Percentiles rank a stretch among this genome's conserved stretches.
Evolutionary conservation across 2,329 filamentous ascomycete genomes (phyloP).

Genomic region (Dryadomyces sulphureus): DNA sequence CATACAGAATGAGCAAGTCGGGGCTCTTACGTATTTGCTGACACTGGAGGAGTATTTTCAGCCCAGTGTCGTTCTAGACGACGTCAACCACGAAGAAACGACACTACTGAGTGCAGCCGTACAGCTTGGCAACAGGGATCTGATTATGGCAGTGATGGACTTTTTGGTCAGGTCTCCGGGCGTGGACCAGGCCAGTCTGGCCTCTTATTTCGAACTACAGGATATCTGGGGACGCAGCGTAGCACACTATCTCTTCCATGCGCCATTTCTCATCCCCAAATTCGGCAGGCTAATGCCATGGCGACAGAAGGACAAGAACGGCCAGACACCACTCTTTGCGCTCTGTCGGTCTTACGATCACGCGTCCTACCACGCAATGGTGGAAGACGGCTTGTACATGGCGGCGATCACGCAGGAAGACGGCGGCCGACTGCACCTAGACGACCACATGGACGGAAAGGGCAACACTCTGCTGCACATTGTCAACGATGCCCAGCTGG

Average conservation of each 20-base stretch:
- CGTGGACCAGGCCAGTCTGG: slow-evolving; percentile 38
- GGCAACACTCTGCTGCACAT: slow-evolving; percentile 95
- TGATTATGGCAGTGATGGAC: slow-evolving; percentile 62
- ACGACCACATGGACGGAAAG: slow-evolving; percentile 84
- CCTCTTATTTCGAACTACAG: slow-evolving; percentile 56
- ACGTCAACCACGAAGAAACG: slow-evolving; percentile 79
- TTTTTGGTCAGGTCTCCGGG: slow-evolving; percentile 41
- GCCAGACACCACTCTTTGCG: slow-evolving; percentile 93
- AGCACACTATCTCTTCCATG: slow-evolving; percentile 93
- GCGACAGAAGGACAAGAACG: slow-evolving; percentile 86
- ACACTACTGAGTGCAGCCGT: slow-evolving; percentile 82
- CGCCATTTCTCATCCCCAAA: slow-evolving; percentile 61
- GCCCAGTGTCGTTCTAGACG: slow-evolving; percentile 54
- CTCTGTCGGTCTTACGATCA: slow-evolving; percentile 94
- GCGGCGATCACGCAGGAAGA: slow-evolving; percentile 66
- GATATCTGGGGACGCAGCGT: slow-evolving; percentile 78
- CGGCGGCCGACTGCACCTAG: slow-evolving; percentile 66
- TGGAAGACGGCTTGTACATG: slow-evolving; percentile 61
- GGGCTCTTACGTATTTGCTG: slow-evolving; percentile 66
- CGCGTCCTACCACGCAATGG: slow-evolving; percentile 72
- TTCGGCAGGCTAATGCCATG: slow-evolving; percentile 73
- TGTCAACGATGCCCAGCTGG: slow-evolving; percentile 70
- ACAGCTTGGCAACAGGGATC: slow-evolving; percentile 61
- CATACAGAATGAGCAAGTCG: slow-evolving; percentile 54
- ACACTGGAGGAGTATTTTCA: slow-evolving; percentile 65